Evolutionary conservation across 768 basidiomycete genomes (phyloP).

Genomic region (Podaxis sp.): DNA sequence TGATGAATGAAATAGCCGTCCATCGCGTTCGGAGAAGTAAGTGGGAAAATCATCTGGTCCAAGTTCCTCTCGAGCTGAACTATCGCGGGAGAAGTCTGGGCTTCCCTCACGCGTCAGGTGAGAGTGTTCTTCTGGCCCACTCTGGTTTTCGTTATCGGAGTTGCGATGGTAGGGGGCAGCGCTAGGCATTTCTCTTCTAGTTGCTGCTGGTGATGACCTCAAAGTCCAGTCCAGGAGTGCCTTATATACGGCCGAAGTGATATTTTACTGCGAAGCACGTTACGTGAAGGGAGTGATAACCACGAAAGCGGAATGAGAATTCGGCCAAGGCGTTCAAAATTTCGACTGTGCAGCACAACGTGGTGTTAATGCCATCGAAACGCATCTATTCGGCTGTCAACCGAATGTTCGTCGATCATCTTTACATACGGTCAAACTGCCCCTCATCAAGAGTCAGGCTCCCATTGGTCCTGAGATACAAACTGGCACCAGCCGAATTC

Average conservation of each 20-base stretch:
- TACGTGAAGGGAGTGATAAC: conserved; percentile 8
- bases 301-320: neutral
- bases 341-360: conserved; percentile 12
- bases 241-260: neutral
- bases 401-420: conserved; percentile 6
- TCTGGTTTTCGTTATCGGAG: conserved; percentile 5
- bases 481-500: conserved; percentile 9
- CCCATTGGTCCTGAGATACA: conserved; percentile 7
- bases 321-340: conserved; percentile 4
- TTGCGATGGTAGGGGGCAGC: neutral
- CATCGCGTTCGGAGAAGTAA: conserved; percentile 55
- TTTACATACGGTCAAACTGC: conserved; percentile 8
- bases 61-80: conserved; percentile 32
- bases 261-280: neutral
- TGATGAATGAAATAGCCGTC: conserved; percentile 67
- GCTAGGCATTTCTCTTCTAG: conserved; percentile 3
- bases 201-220: neutral
- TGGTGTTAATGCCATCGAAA: conserved; percentile 10
- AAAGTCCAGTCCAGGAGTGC: neutral
- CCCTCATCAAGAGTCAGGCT: conserved; percentile 1
- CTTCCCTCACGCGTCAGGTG: neutral
- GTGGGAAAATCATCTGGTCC: conserved; percentile 47
- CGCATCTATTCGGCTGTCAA: conserved; percentile 8
- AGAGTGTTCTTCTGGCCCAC: neutral
- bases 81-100: neutral